Base-by-base conservation (phyloP, 179 eudicot species). In the Silene coronaria region DNA sequence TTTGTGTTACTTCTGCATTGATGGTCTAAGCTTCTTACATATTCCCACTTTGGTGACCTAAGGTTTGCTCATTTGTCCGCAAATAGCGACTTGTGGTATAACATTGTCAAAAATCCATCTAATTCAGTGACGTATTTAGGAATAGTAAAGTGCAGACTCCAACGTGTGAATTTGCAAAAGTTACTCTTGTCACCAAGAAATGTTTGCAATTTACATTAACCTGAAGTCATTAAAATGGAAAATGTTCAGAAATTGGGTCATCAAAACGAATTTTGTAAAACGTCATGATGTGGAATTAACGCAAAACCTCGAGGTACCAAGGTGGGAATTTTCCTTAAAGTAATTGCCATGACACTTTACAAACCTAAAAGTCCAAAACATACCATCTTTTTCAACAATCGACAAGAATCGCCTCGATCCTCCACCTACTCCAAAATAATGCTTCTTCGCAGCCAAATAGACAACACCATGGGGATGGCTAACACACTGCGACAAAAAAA, bases 391-490 rank as follows among this genome's bases (percentile, higher is more conserved):
- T 79, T 93, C 97, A 27, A 91, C 92, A 76, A 89, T 27, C 30
- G 99, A 91, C 28, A 96, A 32, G 77, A 96, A 96, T 21, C 83
- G 88, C 80, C 97, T 86, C 46, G 99, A 87, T 67, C 99, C 99
- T 46, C 99, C 99, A 57, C 99, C 99, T 65, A 95, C 99, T 61
- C 99, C 99, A 77, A 96, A 96, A 83, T 96, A 96, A 79, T 96
- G 83, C 83, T 93, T 96, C 87, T 96, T 96, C 64, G 96, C 97
- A 45, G 99, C 93, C 89, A 93, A 82, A 80, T 93, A 96, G 51
- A 93, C 87, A 70, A 87, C 87, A 80, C 97, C 97, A 80, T 81
- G 73, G 34, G 92, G 89, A 76, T 26, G 77, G 75, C 82, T 81
- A 61, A 89, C 68, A 75, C 97, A 89, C 99, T 95, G 84, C 16